A percentile compares a stretch with the other conserved stretches of the same genome.
Evolutionary conservation across 805 yeast genomes (phyloP).

Genomic region (Barnettozyma wickerhamii): DNA sequence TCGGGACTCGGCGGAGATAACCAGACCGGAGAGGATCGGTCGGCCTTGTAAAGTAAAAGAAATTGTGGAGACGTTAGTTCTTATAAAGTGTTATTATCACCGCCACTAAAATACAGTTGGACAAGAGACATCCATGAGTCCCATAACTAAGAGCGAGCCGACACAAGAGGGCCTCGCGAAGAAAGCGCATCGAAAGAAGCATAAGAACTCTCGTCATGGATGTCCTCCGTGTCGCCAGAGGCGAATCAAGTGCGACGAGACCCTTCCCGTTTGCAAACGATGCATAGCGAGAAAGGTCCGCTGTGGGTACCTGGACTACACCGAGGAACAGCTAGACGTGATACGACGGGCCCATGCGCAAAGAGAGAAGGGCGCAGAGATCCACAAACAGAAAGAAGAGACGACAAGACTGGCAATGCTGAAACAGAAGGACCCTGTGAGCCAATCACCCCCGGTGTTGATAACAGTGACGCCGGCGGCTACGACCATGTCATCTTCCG

Average conservation of each 20-base stretch:
- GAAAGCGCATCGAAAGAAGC: slow-evolving; percentile 41
- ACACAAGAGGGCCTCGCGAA: slow-evolving; percentile 1
- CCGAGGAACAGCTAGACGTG: slow-evolving; percentile 10
- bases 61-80: no score
- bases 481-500: no score
- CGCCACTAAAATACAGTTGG: no score
- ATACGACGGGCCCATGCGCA: slow-evolving; percentile 12
- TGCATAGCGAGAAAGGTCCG: slow-evolving; percentile 31
- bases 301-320: slow-evolving; percentile 19
- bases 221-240: slow-evolving; percentile 62
- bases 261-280: slow-evolving; percentile 49
- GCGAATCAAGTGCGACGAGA: slow-evolving; percentile 60
- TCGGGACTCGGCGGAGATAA: no score
- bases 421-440: no score
- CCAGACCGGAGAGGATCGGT: no score
- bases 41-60: no score
- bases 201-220: slow-evolving; percentile 51
- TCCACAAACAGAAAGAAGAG: no score
- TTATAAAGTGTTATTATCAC: no score
- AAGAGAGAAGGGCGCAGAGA: background rate
- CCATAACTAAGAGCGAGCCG: background rate
- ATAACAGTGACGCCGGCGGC: no score
- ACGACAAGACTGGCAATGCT: background rate
- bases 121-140: background rate
- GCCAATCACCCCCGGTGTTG: no score